A percentile compares a stretch with the other conserved stretches of the same genome.
These are phyloP conservation scores for Wickerhamiella pararugosa DNA, from an alignment of 1,139 yeast species.

Conservation along the genomic window DNA sequence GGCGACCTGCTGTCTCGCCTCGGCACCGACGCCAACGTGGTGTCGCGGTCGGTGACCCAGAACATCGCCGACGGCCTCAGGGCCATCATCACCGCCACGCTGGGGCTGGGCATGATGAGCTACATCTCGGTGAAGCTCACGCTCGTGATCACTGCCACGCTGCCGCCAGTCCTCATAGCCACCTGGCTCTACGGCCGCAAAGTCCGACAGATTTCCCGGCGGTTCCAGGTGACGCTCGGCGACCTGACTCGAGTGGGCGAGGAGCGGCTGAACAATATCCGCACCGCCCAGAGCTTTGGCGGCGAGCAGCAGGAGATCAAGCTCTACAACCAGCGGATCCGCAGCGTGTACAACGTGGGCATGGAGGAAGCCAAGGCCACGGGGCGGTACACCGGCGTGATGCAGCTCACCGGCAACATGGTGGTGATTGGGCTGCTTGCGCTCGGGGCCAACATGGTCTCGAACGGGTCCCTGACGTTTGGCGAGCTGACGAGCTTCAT, in stretches of 20 bases:
- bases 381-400: constrained; percentile 54
- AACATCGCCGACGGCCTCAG: constrained; percentile 85
- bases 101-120: constrained; percentile 81
- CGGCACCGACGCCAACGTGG: constrained; percentile 81
- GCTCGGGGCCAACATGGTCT: constrained; percentile 68
- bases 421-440: constrained; percentile 64
- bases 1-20: constrained; percentile 86
- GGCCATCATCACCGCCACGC: constrained; percentile 60
- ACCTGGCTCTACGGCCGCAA: constrained; percentile 66
- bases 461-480: constrained; percentile 53
- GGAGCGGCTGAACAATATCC: constrained; percentile 74
- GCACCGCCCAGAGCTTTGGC: constrained; percentile 78
- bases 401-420: constrained; percentile 68
- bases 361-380: constrained; percentile 60
- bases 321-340: constrained; percentile 53
- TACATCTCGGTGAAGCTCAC: constrained; percentile 71
- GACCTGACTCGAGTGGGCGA: constrained; percentile 78
- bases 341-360: constrained; percentile 59
- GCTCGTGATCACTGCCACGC: constrained; percentile 53
- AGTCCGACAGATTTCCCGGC: constrained; percentile 58
- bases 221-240: constrained; percentile 76
- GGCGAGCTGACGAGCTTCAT: constrained; percentile 89
- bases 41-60: constrained; percentile 73
- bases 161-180: constrained; percentile 70
- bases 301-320: constrained; percentile 57